Evolutionary conservation across 441 rosid species (phyloP).

Genomic region (Geranium incanum): DNA sequence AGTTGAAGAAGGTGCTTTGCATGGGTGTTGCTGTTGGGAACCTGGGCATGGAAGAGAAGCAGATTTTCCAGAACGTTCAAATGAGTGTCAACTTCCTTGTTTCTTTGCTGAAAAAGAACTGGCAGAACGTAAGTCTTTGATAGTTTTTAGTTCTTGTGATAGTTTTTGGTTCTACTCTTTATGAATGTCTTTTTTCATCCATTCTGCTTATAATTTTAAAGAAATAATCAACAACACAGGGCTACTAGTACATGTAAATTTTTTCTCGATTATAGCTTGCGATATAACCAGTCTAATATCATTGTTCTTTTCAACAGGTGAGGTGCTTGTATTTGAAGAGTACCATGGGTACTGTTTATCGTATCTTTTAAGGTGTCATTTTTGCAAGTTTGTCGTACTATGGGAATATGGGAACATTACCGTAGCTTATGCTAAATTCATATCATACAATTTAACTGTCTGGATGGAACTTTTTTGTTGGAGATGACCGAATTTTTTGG

Average conservation of each 20-base stretch:
- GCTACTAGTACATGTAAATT: too few species aligned
- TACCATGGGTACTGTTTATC: constrained; percentile 21
- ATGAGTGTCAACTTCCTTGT: constrained; percentile 89
- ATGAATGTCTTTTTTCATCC: not conserved
- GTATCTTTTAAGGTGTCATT: constrained; percentile 13
- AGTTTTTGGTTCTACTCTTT: too few species aligned
- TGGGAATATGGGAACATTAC: too few species aligned
- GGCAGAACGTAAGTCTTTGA: constrained; percentile 74
- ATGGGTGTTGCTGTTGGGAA: constrained; percentile 98
- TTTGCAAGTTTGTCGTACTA: too few species aligned
- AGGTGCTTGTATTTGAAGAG: constrained; percentile 24
- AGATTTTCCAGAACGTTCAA: constrained; percentile 88
- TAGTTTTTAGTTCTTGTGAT: not conserved
- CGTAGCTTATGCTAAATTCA: too few species aligned
- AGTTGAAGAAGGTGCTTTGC: constrained; percentile 90
- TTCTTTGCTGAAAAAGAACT: constrained; percentile 82
- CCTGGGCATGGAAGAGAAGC: constrained; percentile 81
- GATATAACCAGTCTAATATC: not conserved
- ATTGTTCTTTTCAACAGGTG: constrained; percentile 10
- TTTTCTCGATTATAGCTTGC: too few species aligned
- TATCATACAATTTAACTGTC: too few species aligned
- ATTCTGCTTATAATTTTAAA: too few species aligned
- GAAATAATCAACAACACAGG: too few species aligned
- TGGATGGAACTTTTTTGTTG: too few species aligned
- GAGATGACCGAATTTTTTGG: too few species aligned